These are phyloP conservation scores for Phalaenopsis aphrodite DNA, from an alignment of 106 monocot genomes.

Conservation along the genomic window DNA sequence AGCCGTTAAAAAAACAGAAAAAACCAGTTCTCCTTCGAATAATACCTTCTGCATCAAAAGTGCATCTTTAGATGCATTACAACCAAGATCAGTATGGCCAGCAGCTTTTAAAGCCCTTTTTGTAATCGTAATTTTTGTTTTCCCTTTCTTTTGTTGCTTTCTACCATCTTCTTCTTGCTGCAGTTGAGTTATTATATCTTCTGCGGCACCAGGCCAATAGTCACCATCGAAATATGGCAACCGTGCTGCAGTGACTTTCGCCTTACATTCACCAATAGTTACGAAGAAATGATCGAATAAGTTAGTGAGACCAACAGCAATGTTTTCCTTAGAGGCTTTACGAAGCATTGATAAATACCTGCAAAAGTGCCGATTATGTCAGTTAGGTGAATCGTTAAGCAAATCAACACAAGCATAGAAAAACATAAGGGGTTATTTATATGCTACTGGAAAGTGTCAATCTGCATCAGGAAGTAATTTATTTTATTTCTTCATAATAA, in stretches of 20 bases:
- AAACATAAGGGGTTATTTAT: background rate
- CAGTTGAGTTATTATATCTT: slow-evolving; percentile 89
- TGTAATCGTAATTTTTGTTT: slow-evolving; percentile 71
- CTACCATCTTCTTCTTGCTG: slow-evolving; percentile 85
- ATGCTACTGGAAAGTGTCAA: no score
- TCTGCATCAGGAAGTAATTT: no score
- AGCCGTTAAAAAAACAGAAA: background rate
- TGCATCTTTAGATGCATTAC: slow-evolving; percentile 84
- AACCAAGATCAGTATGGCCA: slow-evolving; percentile 77
- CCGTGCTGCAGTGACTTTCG: slow-evolving; percentile 83
- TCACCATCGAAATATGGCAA: slow-evolving; percentile 98
- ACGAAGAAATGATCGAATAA: slow-evolving; percentile 87
- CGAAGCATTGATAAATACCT: slow-evolving; percentile 92
- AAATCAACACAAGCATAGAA: background rate
- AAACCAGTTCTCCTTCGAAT: background rate
- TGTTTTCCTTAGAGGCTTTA: slow-evolving; percentile 78
- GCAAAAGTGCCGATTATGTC: slow-evolving; percentile 5
- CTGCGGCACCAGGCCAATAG: slow-evolving; percentile 98
- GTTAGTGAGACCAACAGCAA: slow-evolving; percentile 83
- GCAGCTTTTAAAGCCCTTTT: slow-evolving; percentile 96
- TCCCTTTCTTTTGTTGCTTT: slow-evolving; percentile 89
- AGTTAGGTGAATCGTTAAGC: slow-evolving; percentile 2
- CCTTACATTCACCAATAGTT: slow-evolving; percentile 60
- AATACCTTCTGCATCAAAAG: slow-evolving; percentile 84
- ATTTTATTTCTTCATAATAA: no score